phyloP scores from a whole-genome alignment of 2,329 filamentous ascomycete species.

The Monilinia polystroma region DNA sequence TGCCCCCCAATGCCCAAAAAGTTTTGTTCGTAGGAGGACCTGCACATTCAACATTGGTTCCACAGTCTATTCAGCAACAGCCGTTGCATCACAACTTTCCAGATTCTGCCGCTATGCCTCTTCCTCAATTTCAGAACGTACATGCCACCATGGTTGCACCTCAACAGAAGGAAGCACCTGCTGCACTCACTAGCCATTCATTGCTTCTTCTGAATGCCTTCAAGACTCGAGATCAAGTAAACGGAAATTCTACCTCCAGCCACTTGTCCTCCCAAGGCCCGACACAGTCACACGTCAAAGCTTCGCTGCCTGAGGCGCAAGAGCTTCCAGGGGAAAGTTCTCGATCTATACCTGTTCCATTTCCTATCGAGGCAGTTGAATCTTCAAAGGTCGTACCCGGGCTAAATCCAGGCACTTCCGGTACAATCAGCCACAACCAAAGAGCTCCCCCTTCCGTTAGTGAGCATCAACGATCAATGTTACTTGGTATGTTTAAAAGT shows the following conservation, averaged over 20 bases:
- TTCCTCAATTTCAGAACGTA: constrained; percentile 35
- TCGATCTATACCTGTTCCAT: constrained; percentile 5
- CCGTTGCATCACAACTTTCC: constrained; percentile 23
- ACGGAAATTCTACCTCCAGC: constrained; percentile 21
- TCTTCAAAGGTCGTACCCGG: constrained; percentile 21
- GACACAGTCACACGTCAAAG: constrained; percentile 23
- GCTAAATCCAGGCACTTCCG: not conserved
- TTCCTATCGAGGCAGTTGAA: constrained; percentile 17
- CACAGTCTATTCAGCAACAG: constrained; percentile 37
- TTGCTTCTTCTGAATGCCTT: constrained; percentile 49
- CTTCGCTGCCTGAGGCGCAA: constrained; percentile 29
- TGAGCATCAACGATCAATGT: constrained; percentile 36
- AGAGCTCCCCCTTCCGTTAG: constrained; percentile 32
- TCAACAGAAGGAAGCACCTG: constrained; percentile 30
- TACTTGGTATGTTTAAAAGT: constrained; percentile 39
- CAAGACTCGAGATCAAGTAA: constrained; percentile 38
- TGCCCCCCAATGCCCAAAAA: constrained; percentile 56
- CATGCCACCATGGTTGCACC: constrained; percentile 37
- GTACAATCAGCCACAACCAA: constrained; percentile 17
- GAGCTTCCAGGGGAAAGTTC: constrained; percentile 37
- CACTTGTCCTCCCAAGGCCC: constrained; percentile 29
- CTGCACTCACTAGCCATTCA: constrained; percentile 45
- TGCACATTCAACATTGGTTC: constrained; percentile 38
- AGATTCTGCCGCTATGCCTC: constrained; percentile 23
- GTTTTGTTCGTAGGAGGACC: constrained; percentile 48